Conservation (phyloP, 352 stramenopile species). For the Pelagophyceae sp. region DNA sequence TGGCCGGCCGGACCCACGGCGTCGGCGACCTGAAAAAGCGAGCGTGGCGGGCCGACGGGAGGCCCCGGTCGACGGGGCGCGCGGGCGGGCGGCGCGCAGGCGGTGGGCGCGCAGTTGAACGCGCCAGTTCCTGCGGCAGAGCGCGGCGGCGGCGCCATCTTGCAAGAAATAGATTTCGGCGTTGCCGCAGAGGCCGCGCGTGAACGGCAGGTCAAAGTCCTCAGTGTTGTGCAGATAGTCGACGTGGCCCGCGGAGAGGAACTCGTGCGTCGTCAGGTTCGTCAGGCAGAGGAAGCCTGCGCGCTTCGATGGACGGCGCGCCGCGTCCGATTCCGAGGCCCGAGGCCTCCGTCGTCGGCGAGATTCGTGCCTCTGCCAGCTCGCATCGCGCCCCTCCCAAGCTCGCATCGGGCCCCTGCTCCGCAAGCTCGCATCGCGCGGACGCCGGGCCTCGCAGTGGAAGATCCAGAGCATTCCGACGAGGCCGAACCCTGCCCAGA, state of each 20-base stretch:
- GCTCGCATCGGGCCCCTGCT: too few relatives aligned
- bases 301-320: too few relatives aligned
- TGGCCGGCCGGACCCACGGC: conserved; percentile 17
- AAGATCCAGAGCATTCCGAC: neutral
- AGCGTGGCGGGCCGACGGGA: too few relatives aligned
- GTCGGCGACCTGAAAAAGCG: conserved; percentile 18
- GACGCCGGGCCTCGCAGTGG: conserved; percentile 6
- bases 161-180: neutral
- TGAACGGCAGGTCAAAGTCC: conserved; percentile 17
- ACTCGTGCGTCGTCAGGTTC: conserved; percentile 17
- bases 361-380: too few relatives aligned
- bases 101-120: neutral
- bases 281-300: conserved; percentile 8
- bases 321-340: too few relatives aligned
- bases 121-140: neutral
- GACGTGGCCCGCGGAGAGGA: neutral
- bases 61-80: neutral
- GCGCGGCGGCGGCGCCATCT: neutral
- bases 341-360: too few relatives aligned
- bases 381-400: too few relatives aligned
- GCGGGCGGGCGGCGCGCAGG: too few relatives aligned
- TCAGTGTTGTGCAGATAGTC: conserved; percentile 19
- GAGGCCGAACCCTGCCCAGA: neutral
- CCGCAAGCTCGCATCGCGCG: too few relatives aligned
- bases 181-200: conserved; percentile 10